Evolutionary conservation across 768 basidiomycete species (phyloP), one percentile per base, ranked within the genome.

Genomic region (Tylopilus sp.): DNA sequence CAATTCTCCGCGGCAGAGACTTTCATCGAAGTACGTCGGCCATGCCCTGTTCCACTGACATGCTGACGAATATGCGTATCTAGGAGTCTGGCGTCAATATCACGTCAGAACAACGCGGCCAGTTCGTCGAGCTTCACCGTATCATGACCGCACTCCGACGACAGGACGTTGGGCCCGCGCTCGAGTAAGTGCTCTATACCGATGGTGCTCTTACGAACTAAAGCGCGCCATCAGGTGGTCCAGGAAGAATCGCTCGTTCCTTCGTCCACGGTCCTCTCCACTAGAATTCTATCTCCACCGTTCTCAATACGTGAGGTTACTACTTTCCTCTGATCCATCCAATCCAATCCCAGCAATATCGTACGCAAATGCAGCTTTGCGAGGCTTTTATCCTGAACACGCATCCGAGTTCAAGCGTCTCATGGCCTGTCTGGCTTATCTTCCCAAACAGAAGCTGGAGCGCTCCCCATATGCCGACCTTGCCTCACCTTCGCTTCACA

Each of bases 241-340:
- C 14, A 73, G 72, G 38, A 75, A 74, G 48, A 85, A 95, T 62
- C 78, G 80, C 26, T 50, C 63, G 4, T 94, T 90, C 65, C 76
- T 97, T 13, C 75, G 75, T 42, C 71, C 76, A 6, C 85, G 87
- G 29, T 81, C 81, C 10, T 96, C 94, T 1, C 79, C 90, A 0
- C 79, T 99, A 12, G 91, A 93, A 60, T 99, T 96, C 66, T 76
- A 87, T 64, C 80, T 98, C 25, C 92, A 98, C 61, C 89, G 92
- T 25, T 93, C 92, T 11, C 87, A 93, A 67, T 98, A 91, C 67
- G 80, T 97, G 49, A 84, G 85, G 4, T 75, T 96, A 11, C 78
- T 95, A 19, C 75, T 89, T 44, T 75, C 81, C 28, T 78, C 81
- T 11, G 76, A 82, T 56, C 80, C 85, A 7, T 78, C 82, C 25